Evolutionary conservation across 2,329 filamentous ascomycete species (phyloP).

Genomic region (Emergomyces orientalis): DNA sequence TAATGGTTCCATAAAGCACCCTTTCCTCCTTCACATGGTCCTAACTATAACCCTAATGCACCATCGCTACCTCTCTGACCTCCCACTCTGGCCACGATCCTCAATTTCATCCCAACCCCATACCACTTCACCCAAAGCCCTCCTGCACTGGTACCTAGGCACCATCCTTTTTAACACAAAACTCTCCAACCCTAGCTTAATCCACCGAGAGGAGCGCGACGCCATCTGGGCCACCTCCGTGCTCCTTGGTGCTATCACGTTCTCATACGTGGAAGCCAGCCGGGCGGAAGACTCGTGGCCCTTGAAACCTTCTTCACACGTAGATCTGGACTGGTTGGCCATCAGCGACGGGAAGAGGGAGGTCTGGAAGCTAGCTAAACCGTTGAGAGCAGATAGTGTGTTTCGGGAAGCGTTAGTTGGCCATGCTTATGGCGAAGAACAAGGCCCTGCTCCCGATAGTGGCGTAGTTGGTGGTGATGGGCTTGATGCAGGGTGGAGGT

Average conservation of each 20-base stretch:
- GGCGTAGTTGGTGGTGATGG: not conserved
- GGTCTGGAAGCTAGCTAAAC: not conserved
- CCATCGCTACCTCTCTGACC: not conserved
- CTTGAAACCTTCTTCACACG: not conserved
- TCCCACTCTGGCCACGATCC: not conserved
- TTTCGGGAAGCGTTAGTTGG: not conserved
- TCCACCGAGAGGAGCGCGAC: not conserved
- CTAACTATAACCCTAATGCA: slow-evolving; percentile 1
- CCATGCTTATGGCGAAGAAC: not conserved
- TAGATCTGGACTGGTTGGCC: not conserved
- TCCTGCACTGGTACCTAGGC: not conserved
- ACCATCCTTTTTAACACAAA: slow-evolving; percentile 1
- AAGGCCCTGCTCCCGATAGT: not conserved
- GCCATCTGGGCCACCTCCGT: not conserved
- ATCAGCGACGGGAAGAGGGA: slow-evolving; percentile 1
- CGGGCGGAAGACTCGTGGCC: not conserved
- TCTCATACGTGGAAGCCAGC: not conserved
- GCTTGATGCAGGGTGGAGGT: not conserved
- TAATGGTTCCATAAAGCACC: not conserved
- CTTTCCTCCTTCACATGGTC: slow-evolving; percentile 1
- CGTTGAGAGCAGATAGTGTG: not conserved
- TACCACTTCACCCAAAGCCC: not conserved
- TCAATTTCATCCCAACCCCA: not conserved
- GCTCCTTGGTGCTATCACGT: not conserved
- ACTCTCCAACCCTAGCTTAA: not conserved